Conservation (phyloP, 2,329 filamentous ascomycete genomes). For the Ramularia endophylla region DNA sequence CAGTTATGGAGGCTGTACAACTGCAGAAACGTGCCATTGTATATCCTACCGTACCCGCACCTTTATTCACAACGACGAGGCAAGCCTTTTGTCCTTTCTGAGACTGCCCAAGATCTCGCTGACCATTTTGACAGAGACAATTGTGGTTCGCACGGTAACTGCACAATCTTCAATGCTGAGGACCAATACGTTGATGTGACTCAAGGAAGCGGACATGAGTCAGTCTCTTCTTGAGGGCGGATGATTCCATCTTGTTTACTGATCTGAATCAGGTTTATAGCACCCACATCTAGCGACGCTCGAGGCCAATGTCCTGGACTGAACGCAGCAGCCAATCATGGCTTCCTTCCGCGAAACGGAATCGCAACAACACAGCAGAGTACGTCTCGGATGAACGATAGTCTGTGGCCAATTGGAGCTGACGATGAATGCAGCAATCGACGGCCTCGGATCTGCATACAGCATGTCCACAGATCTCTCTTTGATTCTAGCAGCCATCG, state of each 20-base stretch:
- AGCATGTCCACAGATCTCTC: constrained; percentile 25
- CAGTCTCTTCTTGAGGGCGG: constrained; percentile 20
- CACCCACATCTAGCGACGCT: constrained; percentile 13
- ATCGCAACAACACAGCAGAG: constrained; percentile 24
- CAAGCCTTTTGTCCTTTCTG: too few species aligned
- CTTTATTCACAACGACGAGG: constrained; percentile 14
- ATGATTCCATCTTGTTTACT: too few species aligned
- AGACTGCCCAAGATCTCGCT: too few species aligned
- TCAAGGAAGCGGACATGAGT: constrained; percentile 24
- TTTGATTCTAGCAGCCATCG: constrained; percentile 9
- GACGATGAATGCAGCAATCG: constrained; percentile 1
- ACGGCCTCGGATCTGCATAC: constrained; percentile 13
- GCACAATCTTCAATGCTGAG: constrained; percentile 24
- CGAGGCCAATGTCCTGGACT: constrained; percentile 29
- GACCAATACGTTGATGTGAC: constrained; percentile 24
- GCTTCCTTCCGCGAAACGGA: constrained; percentile 24
- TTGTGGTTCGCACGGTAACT: constrained; percentile 15
- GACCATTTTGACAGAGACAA: constrained; percentile 13
- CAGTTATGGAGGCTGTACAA: constrained; percentile 8
- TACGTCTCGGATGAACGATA: neutral
- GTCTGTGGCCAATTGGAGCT: neutral
- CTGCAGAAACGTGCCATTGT: constrained; percentile 9
- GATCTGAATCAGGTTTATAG: too few species aligned
- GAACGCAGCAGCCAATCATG: constrained; percentile 22
- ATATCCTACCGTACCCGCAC: constrained; percentile 11